Evolutionary conservation across 176 grass and related monocot species (phyloP).

Genomic region (Rhynchospora pubera): DNA sequence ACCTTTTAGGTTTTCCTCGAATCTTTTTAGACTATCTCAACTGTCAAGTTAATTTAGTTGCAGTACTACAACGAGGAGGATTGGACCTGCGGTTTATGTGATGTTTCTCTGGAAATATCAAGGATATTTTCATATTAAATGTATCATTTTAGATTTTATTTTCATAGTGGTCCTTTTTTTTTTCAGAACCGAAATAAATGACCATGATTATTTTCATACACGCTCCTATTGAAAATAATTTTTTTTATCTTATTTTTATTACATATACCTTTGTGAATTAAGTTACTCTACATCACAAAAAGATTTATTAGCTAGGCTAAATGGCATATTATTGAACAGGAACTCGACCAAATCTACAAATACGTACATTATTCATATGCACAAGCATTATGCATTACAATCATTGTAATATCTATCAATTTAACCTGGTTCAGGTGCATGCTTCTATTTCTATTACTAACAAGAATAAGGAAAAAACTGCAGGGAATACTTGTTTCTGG

Average conservation of each 20-base stretch:
- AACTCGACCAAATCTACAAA: not conserved
- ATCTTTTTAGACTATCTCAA: too few species aligned
- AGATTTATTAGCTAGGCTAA: not conserved
- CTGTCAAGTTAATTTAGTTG: not conserved
- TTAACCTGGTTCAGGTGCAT: not conserved
- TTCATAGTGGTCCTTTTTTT: too few species aligned
- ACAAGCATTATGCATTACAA: not conserved
- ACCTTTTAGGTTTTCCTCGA: not conserved
- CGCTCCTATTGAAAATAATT: not conserved
- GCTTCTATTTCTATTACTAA: not conserved
- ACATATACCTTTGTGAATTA: not conserved
- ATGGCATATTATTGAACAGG: not conserved
- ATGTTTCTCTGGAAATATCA: not conserved
- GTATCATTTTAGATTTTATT: too few species aligned
- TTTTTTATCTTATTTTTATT: too few species aligned
- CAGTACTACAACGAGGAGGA: too few species aligned
- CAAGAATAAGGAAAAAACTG: not conserved
- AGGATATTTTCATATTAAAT: too few species aligned
- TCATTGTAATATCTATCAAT: not conserved
- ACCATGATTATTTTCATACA: too few species aligned
- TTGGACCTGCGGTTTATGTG: not conserved
- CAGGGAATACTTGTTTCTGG: constrained; percentile 44
- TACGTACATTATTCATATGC: too few species aligned
- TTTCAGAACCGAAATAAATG: too few species aligned
- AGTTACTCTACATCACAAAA: not conserved